Conservation (phyloP, 331 rosid genomes). For the Quercus lobata region DNA sequence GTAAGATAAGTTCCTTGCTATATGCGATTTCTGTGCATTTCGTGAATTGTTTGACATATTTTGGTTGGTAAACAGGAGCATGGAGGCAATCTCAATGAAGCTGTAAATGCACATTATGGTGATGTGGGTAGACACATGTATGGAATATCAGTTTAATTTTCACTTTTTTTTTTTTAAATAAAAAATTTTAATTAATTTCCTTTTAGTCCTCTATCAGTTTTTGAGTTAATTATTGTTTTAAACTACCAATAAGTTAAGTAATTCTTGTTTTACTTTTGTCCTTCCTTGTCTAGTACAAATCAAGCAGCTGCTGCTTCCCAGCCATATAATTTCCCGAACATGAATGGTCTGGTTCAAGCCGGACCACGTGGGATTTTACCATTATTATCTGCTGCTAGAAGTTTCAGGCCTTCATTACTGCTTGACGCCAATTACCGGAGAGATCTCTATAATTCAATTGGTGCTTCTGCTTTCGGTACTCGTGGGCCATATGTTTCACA, state of each 20-base stretch:
- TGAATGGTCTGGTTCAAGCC: constrained; percentile 20
- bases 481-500: constrained; percentile 27
- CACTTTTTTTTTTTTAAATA: background rate
- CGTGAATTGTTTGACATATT: constrained; percentile 8
- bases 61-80: constrained; percentile 49
- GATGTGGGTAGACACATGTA: constrained; percentile 46
- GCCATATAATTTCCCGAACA: constrained; percentile 20
- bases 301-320: constrained; percentile 30
- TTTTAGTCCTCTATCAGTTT: constrained; percentile 11
- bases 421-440: constrained; percentile 79
- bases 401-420: constrained; percentile 69
- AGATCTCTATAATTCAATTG: constrained; percentile 37
- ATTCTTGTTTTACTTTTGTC: background rate
- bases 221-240: background rate
- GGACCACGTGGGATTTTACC: constrained; percentile 46
- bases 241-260: background rate
- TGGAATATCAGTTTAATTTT: constrained; percentile 10
- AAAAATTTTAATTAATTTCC: background rate
- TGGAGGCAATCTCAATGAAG: constrained; percentile 76
- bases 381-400: constrained; percentile 61
- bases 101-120: constrained; percentile 70
- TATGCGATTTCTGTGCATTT: background rate
- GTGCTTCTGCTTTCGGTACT: constrained; percentile 33
- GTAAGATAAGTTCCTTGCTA: background rate
- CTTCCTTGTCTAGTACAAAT: constrained; percentile 33